These are phyloP conservation scores for Claviceps sp. DNA, from an alignment of 2,329 filamentous ascomycete genomes.

Conservation along the genomic window DNA sequence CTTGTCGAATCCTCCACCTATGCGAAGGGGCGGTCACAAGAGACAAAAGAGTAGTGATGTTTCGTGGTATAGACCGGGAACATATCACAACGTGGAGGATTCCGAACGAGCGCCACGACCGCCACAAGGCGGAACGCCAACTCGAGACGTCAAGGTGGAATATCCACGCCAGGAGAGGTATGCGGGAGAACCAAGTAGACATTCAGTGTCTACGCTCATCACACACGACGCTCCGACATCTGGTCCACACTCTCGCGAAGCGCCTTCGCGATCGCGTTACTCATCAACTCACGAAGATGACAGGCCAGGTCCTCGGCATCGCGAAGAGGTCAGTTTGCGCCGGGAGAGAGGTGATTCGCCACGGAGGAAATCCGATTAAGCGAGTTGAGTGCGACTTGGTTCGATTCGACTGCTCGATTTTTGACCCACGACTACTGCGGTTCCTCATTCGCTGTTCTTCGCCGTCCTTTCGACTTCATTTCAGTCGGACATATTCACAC, in stretches of 20 bases:
- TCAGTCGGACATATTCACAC: background rate
- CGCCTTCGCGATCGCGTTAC: constrained; percentile 6
- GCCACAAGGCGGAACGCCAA: constrained; percentile 5
- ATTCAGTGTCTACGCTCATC: constrained; percentile 21
- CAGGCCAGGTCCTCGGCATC: constrained; percentile 1
- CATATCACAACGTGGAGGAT: constrained; percentile 11
- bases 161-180: constrained; percentile 14
- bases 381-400: background rate
- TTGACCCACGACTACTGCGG: too few species aligned
- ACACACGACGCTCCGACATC: constrained; percentile 9
- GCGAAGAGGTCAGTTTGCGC: constrained; percentile 4
- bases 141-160: constrained; percentile 8
- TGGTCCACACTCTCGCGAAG: constrained; percentile 10
- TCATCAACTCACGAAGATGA: constrained; percentile 1
- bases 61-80: constrained; percentile 19
- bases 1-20: constrained; percentile 14
- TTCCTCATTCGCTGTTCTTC: too few species aligned
- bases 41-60: constrained; percentile 23
- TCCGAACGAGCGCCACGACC: constrained; percentile 8
- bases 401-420: background rate
- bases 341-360: constrained; percentile 7
- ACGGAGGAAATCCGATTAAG: constrained; percentile 1
- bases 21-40: constrained; percentile 17
- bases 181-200: constrained; percentile 17
- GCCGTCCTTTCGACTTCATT: too few species aligned